Base-by-base conservation (phyloP, 225 moss, liverwort and hornwort genomes). In the Climacium dendroides region DNA sequence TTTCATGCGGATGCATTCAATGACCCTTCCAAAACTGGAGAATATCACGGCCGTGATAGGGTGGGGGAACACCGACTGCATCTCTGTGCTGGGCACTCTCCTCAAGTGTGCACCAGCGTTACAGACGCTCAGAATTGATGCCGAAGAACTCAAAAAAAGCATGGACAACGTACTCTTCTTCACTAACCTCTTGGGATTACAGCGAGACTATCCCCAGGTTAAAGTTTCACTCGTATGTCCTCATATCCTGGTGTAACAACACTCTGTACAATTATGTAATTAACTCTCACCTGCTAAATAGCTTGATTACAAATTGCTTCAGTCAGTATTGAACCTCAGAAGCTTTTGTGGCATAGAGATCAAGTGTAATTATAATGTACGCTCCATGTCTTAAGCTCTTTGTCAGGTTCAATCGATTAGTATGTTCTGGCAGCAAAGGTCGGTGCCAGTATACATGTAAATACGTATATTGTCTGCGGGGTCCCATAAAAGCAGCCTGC, bases 91-190 rank as follows among this genome's bases (percentile, higher is more conserved):
- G 71, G 92, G 87, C 85, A 92, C 94, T 47, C 89, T 94, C 73
- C 92, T 94, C 66, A 94, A 92, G 89, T 94, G 92, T 81, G 85
- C 94, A n/a, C 94, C 94, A 6, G 89, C 87, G 50, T 89, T 94
- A 80, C 87, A 87, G 86, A 87, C 91, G 29, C 94, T 94, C 84
- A 90, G 88, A 83, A 89, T 94, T 54, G 92, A 94, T 45, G 94
- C 91, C 23, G 92, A 94, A 81, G 92, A 92, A 19, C 87, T 94
- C 28, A 87, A 85, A n/a, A 94, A 92, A 86, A 90, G 87, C 89
- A 92, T 94, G 92, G 92, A 92, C 92, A 94, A 94, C 89, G 87
- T 87, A 34, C 84, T 85, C 69, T 92, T 94, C 89, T 94, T 94
- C 91, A 83, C 89, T 24, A 90, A 91, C 80, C 85, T 94, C 48